These are phyloP conservation scores for Pharnaceum exiguum DNA, from an alignment of 148 eudicot species.

Conservation along the genomic window DNA sequence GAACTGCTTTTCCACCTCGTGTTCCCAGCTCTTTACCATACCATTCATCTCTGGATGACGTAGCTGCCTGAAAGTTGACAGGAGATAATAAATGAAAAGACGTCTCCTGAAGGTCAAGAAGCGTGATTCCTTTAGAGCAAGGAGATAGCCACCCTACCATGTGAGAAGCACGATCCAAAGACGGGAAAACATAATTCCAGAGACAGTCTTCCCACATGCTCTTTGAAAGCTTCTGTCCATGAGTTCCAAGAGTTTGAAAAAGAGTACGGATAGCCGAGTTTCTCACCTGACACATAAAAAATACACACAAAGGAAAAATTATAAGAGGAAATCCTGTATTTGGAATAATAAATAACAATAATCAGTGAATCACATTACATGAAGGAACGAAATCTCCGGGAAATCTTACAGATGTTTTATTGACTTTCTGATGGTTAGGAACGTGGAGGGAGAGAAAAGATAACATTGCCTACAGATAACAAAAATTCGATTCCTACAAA, in stretches of 20 bases:
- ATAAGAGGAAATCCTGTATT: neutral
- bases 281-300: constrained; percentile 59
- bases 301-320: constrained; percentile 3
- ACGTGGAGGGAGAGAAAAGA: too few species aligned
- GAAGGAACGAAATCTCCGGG: too few species aligned
- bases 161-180: constrained; percentile 89
- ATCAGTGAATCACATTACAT: too few species aligned
- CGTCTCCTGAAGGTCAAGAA: neutral
- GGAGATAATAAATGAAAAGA: constrained; percentile 1
- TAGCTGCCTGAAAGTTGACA: constrained; percentile 71
- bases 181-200: constrained; percentile 89
- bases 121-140: neutral
- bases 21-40: constrained; percentile 98
- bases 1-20: constrained; percentile 94
- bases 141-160: constrained; percentile 43
- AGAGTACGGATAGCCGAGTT: constrained; percentile 93
- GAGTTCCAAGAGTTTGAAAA: constrained; percentile 95
- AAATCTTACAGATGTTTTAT: too few species aligned
- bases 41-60: constrained; percentile 97
- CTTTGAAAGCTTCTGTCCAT: constrained; percentile 88
- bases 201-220: constrained; percentile 99
- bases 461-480: too few species aligned
- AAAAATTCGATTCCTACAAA: too few species aligned
- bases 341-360: too few species aligned
- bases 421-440: too few species aligned